Percentiles rank a stretch among this genome's conserved stretches.
Evolutionary conservation across 1,284 basidiomycete genomes (phyloP).

Genomic region (Phylloporus sp.): DNA sequence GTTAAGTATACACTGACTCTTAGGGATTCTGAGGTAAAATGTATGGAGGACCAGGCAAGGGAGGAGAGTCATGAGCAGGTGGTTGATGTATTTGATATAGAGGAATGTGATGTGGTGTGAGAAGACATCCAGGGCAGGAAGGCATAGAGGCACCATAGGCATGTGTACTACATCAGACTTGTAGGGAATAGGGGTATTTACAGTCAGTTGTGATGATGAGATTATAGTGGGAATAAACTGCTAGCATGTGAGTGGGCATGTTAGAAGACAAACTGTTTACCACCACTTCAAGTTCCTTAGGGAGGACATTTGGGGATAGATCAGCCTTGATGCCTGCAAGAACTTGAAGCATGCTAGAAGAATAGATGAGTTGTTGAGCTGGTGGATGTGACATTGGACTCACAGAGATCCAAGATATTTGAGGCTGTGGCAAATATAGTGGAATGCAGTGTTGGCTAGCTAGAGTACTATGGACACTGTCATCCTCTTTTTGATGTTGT

Average conservation of each 20-base stretch:
- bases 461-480: slow-evolving; percentile 37
- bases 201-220: slow-evolving; percentile 60
- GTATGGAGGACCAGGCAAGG: slow-evolving; percentile 32
- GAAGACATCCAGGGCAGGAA: slow-evolving; percentile 61
- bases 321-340: slow-evolving; percentile 37
- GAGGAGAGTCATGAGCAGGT: slow-evolving; percentile 51
- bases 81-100: slow-evolving; percentile 52
- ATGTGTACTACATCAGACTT: slow-evolving; percentile 40
- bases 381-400: slow-evolving; percentile 2
- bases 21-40: slow-evolving; percentile 29
- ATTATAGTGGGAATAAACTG: slow-evolving; percentile 57
- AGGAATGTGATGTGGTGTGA: slow-evolving; percentile 58
- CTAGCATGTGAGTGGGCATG: slow-evolving; percentile 64
- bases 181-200: slow-evolving; percentile 55
- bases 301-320: slow-evolving; percentile 33
- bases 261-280: slow-evolving; percentile 43
- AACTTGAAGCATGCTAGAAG: slow-evolving; percentile 40
- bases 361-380: slow-evolving; percentile 17
- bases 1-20: slow-evolving; percentile 14
- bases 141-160: slow-evolving; percentile 55
- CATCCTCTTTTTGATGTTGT: slow-evolving; percentile 23
- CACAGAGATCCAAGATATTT: slow-evolving; percentile 40
- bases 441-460: slow-evolving; percentile 28
- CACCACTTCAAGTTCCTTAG: slow-evolving; percentile 34
- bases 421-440: slow-evolving; percentile 40